Conservation (phyloP, 2,329 filamentous ascomycete genomes). For the Stemphylium vesicarium region DNA sequence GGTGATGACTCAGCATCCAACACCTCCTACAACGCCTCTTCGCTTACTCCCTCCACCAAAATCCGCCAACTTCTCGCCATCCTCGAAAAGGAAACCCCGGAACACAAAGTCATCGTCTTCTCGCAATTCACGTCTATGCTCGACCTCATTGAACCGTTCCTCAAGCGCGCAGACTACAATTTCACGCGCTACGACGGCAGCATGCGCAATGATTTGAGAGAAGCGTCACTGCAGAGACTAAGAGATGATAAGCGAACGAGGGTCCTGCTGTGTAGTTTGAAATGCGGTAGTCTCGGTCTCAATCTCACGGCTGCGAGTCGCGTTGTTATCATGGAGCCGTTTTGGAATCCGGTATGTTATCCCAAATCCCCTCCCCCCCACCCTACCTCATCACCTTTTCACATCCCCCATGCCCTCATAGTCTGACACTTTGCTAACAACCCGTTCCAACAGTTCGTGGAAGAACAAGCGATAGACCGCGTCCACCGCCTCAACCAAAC, state of each 20-base stretch:
- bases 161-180: slow-evolving; percentile 73
- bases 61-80: slow-evolving; percentile 85
- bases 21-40: slow-evolving; percentile 52
- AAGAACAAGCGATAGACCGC: slow-evolving; percentile 98
- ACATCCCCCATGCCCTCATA: too few relatives aligned
- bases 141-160: slow-evolving; percentile 91
- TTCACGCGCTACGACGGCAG: slow-evolving; percentile 92
- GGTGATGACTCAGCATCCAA: slow-evolving; percentile 45
- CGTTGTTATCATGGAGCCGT: slow-evolving; percentile 94
- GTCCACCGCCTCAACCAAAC: slow-evolving; percentile 98
- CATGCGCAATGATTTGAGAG: slow-evolving; percentile 92
- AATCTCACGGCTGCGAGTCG: slow-evolving; percentile 93
- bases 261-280: slow-evolving; percentile 88
- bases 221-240: slow-evolving; percentile 80
- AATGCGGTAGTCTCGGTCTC: slow-evolving; percentile 89
- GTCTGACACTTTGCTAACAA: neutral
- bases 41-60: slow-evolving; percentile 78
- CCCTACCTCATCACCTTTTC: too few relatives aligned
- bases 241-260: slow-evolving; percentile 77
- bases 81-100: slow-evolving; percentile 74
- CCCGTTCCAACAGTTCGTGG: slow-evolving; percentile 71
- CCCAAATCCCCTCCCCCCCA: too few relatives aligned
- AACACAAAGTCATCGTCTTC: slow-evolving; percentile 98
- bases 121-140: slow-evolving; percentile 99
- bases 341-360: slow-evolving; percentile 90